Evolutionary conservation across 495 filamentous ascomycete genomes (phyloP), one percentile per base, ranked within the genome.

Genomic region (Astrothelium subdiscretum): DNA sequence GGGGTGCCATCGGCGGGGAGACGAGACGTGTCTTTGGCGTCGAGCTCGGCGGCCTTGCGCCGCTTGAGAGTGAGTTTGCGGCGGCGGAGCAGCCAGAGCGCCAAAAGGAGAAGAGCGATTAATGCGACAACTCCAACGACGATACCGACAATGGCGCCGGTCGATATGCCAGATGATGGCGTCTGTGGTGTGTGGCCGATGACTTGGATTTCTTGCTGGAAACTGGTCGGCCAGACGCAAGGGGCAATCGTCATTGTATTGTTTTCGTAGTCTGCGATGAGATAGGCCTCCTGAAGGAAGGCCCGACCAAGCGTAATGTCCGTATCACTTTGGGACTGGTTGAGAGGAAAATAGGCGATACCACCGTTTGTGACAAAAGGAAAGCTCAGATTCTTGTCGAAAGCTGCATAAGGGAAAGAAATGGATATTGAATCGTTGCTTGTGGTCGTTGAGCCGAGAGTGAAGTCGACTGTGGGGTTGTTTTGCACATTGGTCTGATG

Each of bases 231-330:
- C 11, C 73, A 64, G 22, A 76, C 75, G 63, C 83, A 85, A 26
- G 72, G 72, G 10, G 83, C 82, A 2, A 88, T 61, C 10, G 68
- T 87, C 66, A 88, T 87, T 32, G 71, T 78, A 26, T 75, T 75
- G 27, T 77, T 76, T 58, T 88, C 85, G 69, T 87, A 88, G 63
- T 85, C 81, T n/a, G 79, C 81, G 20, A 83, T 81, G 12, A 89
- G 66, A 63, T 89, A 89, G 18, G 83, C 79, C 71, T 88, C 86
- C 73, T 89, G 86, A 62, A 89, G 76, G 65, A 89, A 89, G 2
- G 76, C 71, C 31, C 86, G 80, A n/a, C 86, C 86, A 63, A 89
- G 77, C n/a, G 83, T 82, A 64, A 80, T 77, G 62, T 83, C 77
- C n/a, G 78, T 80, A 24, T 73, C 70, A 67, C 81, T 77, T 27